Conservation (phyloP, 352 stramenopile genomes). For the Phytophthora tubulina region DNA sequence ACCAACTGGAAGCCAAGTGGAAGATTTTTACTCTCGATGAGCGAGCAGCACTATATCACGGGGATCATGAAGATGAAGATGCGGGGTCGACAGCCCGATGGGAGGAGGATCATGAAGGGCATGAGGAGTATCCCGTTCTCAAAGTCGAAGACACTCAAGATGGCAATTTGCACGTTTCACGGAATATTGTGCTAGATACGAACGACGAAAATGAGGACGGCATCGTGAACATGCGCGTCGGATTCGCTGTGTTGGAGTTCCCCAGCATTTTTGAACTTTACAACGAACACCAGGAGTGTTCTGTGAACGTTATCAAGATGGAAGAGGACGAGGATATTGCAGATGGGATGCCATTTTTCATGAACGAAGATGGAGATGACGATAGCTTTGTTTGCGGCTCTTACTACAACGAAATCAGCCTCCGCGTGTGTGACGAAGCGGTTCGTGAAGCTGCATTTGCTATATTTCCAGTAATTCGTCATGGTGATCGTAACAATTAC, state of each 20-base stretch:
- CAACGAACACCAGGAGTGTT: slow-evolving; percentile 76
- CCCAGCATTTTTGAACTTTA: slow-evolving; percentile 74
- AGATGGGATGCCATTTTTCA: slow-evolving; percentile 73
- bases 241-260: slow-evolving; percentile 75
- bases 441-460: slow-evolving; percentile 39
- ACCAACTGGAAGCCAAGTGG: slow-evolving; percentile 67
- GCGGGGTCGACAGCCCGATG: slow-evolving; percentile 14
- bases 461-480: background rate
- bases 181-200: slow-evolving; percentile 75
- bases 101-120: slow-evolving; percentile 34
- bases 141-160: slow-evolving; percentile 63
- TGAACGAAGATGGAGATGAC: slow-evolving; percentile 73
- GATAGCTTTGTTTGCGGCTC: slow-evolving; percentile 64
- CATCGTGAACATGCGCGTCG: slow-evolving; percentile 67
- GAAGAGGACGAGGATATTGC: slow-evolving; percentile 81
- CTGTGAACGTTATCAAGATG: slow-evolving; percentile 73
- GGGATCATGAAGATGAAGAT: slow-evolving; percentile 29
- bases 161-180: slow-evolving; percentile 56
- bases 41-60: slow-evolving; percentile 44
- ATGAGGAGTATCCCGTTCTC: slow-evolving; percentile 56
- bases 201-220: slow-evolving; percentile 78
- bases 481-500: too few species aligned
- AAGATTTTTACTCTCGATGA: slow-evolving; percentile 54
- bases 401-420: slow-evolving; percentile 74
- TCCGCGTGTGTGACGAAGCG: slow-evolving; percentile 63